These are phyloP conservation scores for Leishmania major DNA, from an alignment of 208 protist genomes.

Conservation along the genomic window DNA sequence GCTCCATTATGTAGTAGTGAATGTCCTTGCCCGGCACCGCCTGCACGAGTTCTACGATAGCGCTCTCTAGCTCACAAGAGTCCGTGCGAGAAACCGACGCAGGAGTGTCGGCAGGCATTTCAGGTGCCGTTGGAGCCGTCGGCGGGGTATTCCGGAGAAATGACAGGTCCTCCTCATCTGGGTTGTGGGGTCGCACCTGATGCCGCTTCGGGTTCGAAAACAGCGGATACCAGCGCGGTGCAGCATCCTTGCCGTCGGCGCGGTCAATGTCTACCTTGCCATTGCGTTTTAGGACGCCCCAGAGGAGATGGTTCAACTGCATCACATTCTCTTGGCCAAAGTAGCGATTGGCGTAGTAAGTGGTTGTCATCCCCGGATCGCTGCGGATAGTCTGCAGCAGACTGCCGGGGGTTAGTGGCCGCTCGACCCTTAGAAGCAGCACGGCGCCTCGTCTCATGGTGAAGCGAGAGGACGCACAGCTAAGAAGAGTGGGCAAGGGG, in stretches of 20 bases:
- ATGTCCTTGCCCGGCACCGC: slow-evolving; percentile 60
- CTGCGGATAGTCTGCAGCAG: slow-evolving; percentile 77
- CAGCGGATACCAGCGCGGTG: slow-evolving; percentile 79
- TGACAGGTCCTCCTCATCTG: slow-evolving; percentile 80
- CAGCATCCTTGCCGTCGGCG: slow-evolving; percentile 50
- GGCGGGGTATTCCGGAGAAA: slow-evolving; percentile 36
- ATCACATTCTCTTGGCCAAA: slow-evolving; percentile 65
- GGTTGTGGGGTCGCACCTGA: slow-evolving; percentile 54
- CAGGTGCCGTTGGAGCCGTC: neutral
- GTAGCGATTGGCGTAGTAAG: slow-evolving; percentile 90
- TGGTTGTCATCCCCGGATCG: slow-evolving; percentile 80
- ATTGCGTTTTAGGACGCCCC: slow-evolving; percentile 76
- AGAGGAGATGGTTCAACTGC: slow-evolving; percentile 75
- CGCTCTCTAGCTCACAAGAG: slow-evolving; percentile 41
- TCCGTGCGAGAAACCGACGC: slow-evolving; percentile 2
- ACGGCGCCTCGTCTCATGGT: slow-evolving; percentile 16
- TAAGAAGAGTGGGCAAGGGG: neutral
- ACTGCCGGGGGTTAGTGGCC: slow-evolving; percentile 43
- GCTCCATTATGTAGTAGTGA: slow-evolving; percentile 67
- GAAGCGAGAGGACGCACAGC: neutral
- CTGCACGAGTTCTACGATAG: slow-evolving; percentile 57
- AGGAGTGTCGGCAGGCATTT: slow-evolving; percentile 11
- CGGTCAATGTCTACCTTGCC: slow-evolving; percentile 80
- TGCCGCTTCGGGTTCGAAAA: slow-evolving; percentile 58
- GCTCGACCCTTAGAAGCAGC: slow-evolving; percentile 13